Evolutionary conservation across 2,329 filamentous ascomycete species (phyloP).

Genomic region (Fragosphaeria purpurea): DNA sequence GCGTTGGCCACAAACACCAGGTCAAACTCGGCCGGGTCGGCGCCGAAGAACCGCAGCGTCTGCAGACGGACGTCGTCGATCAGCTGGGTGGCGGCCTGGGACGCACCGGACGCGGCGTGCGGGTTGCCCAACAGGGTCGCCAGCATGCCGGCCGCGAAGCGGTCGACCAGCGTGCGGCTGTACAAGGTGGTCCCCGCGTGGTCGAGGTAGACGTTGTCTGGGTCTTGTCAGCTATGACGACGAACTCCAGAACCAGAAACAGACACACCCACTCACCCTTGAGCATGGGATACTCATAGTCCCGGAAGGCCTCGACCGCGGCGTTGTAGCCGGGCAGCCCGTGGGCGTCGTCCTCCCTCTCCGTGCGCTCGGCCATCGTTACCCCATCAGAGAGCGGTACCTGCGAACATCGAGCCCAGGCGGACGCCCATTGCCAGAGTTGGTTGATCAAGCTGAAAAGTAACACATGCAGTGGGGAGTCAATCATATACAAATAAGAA

Average conservation of each 20-base stretch:
- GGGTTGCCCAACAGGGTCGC: conserved; percentile 79
- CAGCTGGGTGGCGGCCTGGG: conserved; percentile 62
- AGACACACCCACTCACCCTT: conserved; percentile 35
- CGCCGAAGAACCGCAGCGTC: conserved; percentile 67
- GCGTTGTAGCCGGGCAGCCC: conserved; percentile 40
- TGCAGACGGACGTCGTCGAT: conserved; percentile 68
- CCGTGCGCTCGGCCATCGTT: not conserved
- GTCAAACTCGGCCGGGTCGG: conserved; percentile 72
- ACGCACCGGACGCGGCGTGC: conserved; percentile 75
- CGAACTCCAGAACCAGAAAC: conserved; percentile 4
- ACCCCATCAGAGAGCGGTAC: not conserved
- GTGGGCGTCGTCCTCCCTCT: no score
- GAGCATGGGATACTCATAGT: conserved; percentile 59
- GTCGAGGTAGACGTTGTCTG: conserved; percentile 74
- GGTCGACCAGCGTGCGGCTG: conserved; percentile 69
- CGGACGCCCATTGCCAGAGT: no score
- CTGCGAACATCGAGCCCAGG: no score
- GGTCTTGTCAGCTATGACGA: no score
- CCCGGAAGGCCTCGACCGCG: conserved; percentile 47
- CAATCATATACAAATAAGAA: not conserved
- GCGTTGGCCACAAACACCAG: conserved; percentile 88
- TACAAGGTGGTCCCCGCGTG: conserved; percentile 90
- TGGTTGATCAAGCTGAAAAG: no score
- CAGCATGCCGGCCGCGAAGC: conserved; percentile 70
- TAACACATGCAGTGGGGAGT: no score